Percentiles rank a stretch among this genome's conserved stretches.
These are phyloP conservation scores for Triticum urartu DNA, from an alignment of 176 grass and related monocot genomes.

Conservation along the genomic window DNA sequence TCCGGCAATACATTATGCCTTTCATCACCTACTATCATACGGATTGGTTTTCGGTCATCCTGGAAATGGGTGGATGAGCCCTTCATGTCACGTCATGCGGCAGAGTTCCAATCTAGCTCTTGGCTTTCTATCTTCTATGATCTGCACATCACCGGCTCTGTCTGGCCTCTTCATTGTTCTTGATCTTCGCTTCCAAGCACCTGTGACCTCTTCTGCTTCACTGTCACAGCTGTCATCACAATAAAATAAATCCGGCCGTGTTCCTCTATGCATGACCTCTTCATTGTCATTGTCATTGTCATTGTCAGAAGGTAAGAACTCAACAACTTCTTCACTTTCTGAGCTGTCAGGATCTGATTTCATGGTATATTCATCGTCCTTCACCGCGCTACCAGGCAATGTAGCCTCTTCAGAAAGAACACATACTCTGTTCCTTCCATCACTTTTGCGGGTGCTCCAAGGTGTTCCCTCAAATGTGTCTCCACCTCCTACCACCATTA, in stretches of 20 bases:
- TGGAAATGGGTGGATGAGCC: background rate
- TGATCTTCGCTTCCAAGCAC: background rate
- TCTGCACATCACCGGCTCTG: background rate
- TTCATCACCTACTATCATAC: background rate
- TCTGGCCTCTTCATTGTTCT: background rate
- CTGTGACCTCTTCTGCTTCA: background rate
- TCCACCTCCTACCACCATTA: constrained; percentile 14
- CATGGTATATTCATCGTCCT: background rate
- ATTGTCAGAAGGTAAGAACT: background rate
- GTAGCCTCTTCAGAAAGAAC: constrained; percentile 33
- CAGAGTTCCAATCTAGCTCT: accelerated
- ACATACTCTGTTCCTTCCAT: background rate
- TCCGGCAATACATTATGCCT: background rate
- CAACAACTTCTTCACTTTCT: background rate
- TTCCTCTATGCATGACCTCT: background rate
- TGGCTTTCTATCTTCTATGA: background rate
- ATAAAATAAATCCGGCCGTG: background rate
- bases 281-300: background rate
- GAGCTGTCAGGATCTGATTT: constrained; percentile 8
- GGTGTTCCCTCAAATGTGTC: background rate
- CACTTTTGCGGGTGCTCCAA: background rate
- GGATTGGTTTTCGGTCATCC: background rate
- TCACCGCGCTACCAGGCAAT: background rate
- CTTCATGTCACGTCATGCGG: background rate
- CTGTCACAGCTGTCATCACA: background rate